A percentile compares a stretch with the other conserved stretches of the same genome.
Conservation (phyloP, 768 basidiomycete genomes). For the Tubosaeta sp. region DNA sequence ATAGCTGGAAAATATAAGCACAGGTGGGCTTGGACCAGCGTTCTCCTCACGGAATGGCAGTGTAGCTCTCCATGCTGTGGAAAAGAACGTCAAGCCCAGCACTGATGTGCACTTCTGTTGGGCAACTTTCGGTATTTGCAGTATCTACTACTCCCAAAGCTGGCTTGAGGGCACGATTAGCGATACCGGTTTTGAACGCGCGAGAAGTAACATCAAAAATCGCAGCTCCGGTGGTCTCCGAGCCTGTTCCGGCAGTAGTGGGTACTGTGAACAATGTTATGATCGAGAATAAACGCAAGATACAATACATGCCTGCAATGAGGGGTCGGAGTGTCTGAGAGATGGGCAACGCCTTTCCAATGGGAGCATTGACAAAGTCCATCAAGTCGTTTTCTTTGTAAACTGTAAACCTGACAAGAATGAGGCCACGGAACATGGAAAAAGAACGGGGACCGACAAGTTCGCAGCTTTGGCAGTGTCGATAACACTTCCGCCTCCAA, state of each 20-base stretch:
- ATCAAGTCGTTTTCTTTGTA: conserved; percentile 91
- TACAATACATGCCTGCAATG: conserved; percentile 59
- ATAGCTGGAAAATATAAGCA: conserved; percentile 48
- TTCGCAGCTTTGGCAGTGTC: conserved; percentile 97
- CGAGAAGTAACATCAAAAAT: conserved; percentile 90
- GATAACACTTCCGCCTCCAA: conserved; percentile 93
- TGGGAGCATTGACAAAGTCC: conserved; percentile 96
- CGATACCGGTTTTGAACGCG: conserved; percentile 96
- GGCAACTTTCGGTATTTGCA: conserved; percentile 86
- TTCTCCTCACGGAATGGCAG: conserved; percentile 76
- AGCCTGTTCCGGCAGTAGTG: conserved; percentile 84
- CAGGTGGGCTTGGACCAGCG: background rate
- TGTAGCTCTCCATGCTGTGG: conserved; percentile 93
- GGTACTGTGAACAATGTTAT: conserved; percentile 40
- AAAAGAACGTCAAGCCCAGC: conserved; percentile 95
- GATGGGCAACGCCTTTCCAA: conserved; percentile 90
- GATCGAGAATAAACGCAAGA: background rate
- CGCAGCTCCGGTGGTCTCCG: conserved; percentile 92
- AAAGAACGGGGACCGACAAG: conserved; percentile 46
- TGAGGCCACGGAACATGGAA: background rate
- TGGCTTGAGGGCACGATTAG: conserved; percentile 87
- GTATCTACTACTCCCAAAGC: conserved; percentile 85
- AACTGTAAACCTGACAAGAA: conserved; percentile 62
- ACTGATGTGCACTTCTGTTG: conserved; percentile 88
- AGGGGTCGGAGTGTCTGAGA: conserved; percentile 70